Evolutionary conservation across 768 basidiomycete genomes (phyloP).

Genomic region (Lactifluus rugatus): DNA sequence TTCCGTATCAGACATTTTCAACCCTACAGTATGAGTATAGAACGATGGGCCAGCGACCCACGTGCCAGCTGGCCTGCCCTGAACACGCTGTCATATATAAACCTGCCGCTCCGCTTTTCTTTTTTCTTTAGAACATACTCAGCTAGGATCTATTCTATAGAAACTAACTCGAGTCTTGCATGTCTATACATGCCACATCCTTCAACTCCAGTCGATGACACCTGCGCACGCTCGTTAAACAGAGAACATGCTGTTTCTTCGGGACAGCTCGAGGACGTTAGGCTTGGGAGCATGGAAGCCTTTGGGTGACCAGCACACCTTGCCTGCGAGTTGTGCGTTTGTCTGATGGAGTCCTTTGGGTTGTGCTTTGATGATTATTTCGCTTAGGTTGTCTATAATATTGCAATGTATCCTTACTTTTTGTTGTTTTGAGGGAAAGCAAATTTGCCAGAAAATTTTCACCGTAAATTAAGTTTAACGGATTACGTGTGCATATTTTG

Average conservation of each 20-base stretch:
- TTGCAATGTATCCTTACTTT: neutral
- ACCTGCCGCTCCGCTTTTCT: neutral
- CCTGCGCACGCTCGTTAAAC: slow-evolving; percentile 30
- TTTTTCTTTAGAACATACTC: slow-evolving; percentile 35
- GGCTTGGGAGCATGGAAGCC: slow-evolving; percentile 22
- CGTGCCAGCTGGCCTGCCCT: slow-evolving; percentile 13
- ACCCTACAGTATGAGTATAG: too few species aligned
- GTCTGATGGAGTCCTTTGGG: slow-evolving; percentile 32
- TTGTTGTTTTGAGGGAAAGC: too few species aligned
- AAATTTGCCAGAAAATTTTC: too few species aligned
- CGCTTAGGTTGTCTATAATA: neutral
- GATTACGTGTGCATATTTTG: too few species aligned
- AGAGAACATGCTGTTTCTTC: slow-evolving; percentile 29
- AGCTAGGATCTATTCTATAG: slow-evolving; percentile 33
- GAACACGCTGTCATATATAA: slow-evolving; percentile 5
- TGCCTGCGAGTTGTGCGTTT: slow-evolving; percentile 32
- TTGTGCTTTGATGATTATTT: neutral
- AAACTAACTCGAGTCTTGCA: slow-evolving; percentile 39
- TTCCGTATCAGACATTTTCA: neutral
- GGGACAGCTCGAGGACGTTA: slow-evolving; percentile 32
- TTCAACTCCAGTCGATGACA: slow-evolving; percentile 34
- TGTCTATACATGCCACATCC: slow-evolving; percentile 36
- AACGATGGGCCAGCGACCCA: neutral
- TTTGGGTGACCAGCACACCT: slow-evolving; percentile 22
- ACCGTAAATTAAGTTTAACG: too few species aligned